Base-by-base conservation (phyloP, 2,329 filamentous ascomycete species). In the Aspergillus aculeatinus region DNA sequence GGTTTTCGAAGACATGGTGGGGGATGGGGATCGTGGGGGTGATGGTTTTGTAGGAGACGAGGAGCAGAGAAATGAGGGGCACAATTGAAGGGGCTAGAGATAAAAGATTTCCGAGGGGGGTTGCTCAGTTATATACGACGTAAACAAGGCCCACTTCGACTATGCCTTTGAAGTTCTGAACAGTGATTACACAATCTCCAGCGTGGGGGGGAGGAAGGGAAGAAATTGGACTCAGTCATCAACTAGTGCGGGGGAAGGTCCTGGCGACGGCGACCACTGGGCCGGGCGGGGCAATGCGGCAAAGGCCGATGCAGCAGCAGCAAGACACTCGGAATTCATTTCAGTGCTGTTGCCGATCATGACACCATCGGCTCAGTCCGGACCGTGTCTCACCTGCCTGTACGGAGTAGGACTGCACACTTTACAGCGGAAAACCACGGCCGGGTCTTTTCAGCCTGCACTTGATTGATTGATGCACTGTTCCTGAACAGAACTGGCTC, bases 301-400 rank as follows among this genome's bases (percentile, higher is more conserved):
- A 72, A 84, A 89, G 69, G 87, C 89, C 62, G 89, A 76, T 44
- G 33, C 14, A n/a, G 33, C 42, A 42, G 31, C 39, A 39, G 51
- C 27, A 42, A 48, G n/a, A 48, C 25, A 16, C 9, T 55, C 42
- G 42, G 52, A 54, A 48, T 55, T 55, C 52, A 33, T 48, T 47
- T 44, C 16, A 16, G 16, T 16, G 39, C 16, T 12, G 39, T 23
- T 59, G 50, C 44, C 25, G 51, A 53, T 60, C 14, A 49, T 16
- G 52, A 23, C 21, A 10, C 39, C 39, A 44, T 19, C 39, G 14
- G 14, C 12, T 16, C 39, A 16, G 39, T 6, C 33, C 33, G 33
- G 11, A 5, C 33, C 33, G 33, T 12, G 11, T 35, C 33, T 35
- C 33, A 12, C 10, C 33, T 35, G 33, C 10, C 33, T 35, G 33